phyloP scores from a whole-genome alignment of 2,329 filamentous ascomycete genomes.

The Pseudogymnoascus sp. region DNA sequence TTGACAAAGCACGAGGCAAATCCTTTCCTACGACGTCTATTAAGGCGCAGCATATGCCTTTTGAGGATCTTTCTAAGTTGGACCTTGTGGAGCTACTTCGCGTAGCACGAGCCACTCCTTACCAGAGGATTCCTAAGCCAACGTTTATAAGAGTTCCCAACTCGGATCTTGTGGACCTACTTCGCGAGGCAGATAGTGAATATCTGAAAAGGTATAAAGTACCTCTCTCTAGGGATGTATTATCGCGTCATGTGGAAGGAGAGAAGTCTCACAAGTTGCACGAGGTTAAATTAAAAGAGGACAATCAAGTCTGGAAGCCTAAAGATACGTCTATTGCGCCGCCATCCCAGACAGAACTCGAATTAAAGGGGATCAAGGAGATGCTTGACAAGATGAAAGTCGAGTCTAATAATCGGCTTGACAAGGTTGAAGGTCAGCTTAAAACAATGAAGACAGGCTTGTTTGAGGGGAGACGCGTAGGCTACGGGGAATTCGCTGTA shows the following conservation, averaged over 20 bases:
- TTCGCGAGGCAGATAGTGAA: background rate
- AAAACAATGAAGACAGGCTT: background rate
- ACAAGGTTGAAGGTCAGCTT: background rate
- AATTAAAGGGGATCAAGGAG: background rate
- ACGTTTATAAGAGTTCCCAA: background rate
- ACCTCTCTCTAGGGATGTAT: background rate
- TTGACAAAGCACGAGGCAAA: background rate
- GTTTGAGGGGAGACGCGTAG: background rate
- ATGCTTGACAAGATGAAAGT: background rate
- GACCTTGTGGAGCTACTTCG: background rate
- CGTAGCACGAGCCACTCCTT: background rate
- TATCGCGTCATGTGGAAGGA: background rate
- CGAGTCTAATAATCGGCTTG: background rate
- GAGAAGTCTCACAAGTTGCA: background rate
- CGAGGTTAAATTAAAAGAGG: background rate
- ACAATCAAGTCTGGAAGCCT: background rate
- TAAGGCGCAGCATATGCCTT: background rate
- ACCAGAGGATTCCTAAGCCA: background rate
- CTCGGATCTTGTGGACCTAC: background rate
- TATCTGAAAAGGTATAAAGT: background rate
- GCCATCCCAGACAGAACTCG: background rate
- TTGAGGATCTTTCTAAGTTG: background rate
- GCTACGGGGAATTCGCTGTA: background rate
- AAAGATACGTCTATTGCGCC: background rate
- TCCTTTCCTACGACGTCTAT: background rate